Percentiles rank a stretch among this genome's conserved stretches.
phyloP scores from a whole-genome alignment of 345 rosid species.

The Salix viminalis region DNA sequence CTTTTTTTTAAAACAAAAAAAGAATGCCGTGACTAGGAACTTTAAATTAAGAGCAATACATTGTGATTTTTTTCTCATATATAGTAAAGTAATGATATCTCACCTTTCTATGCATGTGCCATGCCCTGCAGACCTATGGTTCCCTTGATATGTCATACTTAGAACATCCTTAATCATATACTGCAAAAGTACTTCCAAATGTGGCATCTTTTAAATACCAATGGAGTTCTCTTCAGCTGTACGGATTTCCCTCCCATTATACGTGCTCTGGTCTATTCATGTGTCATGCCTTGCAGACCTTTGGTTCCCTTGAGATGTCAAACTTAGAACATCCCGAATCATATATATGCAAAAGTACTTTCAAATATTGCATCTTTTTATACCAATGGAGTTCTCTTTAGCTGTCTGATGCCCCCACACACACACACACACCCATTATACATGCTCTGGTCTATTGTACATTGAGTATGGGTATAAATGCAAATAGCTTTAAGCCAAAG shows the following conservation, averaged over 20 bases:
- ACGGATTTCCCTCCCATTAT: not conserved
- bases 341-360: not conserved
- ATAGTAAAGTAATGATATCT: not conserved
- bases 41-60: not conserved
- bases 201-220: not conserved
- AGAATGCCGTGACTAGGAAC: not conserved
- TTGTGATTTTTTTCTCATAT: not conserved
- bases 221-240: not conserved
- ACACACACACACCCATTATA: not conserved
- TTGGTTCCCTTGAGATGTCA: not conserved
- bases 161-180: not conserved
- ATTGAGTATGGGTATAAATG: not conserved
- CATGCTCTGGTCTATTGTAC: not conserved
- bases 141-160: not conserved
- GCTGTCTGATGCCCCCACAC: too few relatives aligned
- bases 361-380: not conserved
- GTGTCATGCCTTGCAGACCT: not conserved
- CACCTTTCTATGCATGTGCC: not conserved
- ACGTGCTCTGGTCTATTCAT: not conserved
- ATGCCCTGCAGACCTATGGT: not conserved
- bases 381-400: not conserved
- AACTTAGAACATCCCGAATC: not conserved
- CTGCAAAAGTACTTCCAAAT: not conserved
- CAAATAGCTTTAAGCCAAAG: not conserved
- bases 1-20: not conserved